Conservation (phyloP, 176 grass and related monocot species). For the Triticum urartu region DNA sequence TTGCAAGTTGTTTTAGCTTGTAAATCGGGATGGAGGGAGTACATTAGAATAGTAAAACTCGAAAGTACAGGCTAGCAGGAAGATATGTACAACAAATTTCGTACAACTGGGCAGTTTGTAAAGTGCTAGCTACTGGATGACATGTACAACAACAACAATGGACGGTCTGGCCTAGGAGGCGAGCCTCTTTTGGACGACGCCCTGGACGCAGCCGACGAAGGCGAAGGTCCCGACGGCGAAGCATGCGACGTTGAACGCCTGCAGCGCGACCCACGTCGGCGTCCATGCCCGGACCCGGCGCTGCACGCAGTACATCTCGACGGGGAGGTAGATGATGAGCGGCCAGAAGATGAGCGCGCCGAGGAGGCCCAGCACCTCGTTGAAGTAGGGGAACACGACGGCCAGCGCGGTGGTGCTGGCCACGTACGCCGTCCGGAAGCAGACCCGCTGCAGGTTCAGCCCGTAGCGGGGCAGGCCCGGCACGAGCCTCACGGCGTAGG, state of each 20-base stretch:
- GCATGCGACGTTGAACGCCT: constrained; percentile 43
- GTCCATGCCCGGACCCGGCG: constrained; percentile 45
- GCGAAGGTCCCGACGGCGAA: constrained; percentile 60
- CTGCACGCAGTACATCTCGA: constrained; percentile 79
- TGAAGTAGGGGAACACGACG: constrained; percentile 81
- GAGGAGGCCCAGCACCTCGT: constrained; percentile 67
- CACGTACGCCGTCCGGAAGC: constrained; percentile 65
- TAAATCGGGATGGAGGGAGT: no score
- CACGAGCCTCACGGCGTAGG: constrained; percentile 38
- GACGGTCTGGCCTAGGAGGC: neutral
- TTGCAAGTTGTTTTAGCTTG: no score
- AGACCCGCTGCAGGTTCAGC: constrained; percentile 54
- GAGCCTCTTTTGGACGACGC: constrained; percentile 43
- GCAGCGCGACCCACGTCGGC: constrained; percentile 39
- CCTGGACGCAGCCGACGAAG: constrained; percentile 58
- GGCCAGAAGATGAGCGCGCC: constrained; percentile 72
- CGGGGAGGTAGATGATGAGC: constrained; percentile 65
- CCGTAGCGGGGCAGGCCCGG: constrained; percentile 43
- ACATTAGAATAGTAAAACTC: no score
- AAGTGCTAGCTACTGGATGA: neutral
- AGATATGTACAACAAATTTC: no score
- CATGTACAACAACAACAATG: neutral
- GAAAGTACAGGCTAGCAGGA: no score
- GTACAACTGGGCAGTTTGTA: neutral
- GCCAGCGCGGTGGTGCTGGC: constrained; percentile 60